These are phyloP conservation scores for Zizania latifolia DNA, from an alignment of 176 grass and related monocot genomes.

Conservation along the genomic window DNA sequence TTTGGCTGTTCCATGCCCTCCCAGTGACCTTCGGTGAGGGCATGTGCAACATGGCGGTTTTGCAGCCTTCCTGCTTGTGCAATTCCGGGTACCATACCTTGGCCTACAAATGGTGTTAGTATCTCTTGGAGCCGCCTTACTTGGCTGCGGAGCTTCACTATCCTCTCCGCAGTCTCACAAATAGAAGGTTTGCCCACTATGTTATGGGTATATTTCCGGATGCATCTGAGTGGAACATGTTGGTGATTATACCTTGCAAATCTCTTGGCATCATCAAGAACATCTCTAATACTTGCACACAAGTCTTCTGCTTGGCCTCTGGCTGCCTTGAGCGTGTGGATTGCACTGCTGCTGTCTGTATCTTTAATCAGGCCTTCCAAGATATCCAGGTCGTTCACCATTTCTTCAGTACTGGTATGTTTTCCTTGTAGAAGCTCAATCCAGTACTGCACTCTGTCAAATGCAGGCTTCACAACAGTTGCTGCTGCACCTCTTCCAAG, in stretches of 20 bases:
- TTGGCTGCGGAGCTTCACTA: not conserved
- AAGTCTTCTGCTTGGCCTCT: constrained; percentile 8
- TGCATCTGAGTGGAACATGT: not conserved
- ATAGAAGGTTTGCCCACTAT: not conserved
- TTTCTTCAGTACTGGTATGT: constrained; percentile 11
- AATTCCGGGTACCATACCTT: not conserved
- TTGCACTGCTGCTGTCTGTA: not conserved
- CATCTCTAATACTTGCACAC: not conserved
- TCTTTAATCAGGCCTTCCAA: constrained; percentile 1
- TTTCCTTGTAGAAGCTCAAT: constrained; percentile 19
- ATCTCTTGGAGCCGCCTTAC: not conserved
- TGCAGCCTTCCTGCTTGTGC: constrained; percentile 3
- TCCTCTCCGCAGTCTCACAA: not conserved
- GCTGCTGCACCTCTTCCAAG: not conserved
- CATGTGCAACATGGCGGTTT: constrained; percentile 5
- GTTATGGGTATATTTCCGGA: constrained; percentile 11
- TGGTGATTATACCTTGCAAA: not conserved
- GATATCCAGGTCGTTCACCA: not conserved
- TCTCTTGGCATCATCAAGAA: constrained; percentile 4
- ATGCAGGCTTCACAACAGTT: not conserved
- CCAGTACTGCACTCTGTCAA: constrained; percentile 15
- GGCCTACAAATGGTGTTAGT: not conserved
- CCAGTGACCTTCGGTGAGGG: not conserved
- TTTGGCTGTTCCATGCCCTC: not conserved
- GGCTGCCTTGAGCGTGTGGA: constrained; percentile 10